Base-by-base conservation (phyloP, 2,329 filamentous ascomycete genomes). In the Raffaelea arxii region DNA sequence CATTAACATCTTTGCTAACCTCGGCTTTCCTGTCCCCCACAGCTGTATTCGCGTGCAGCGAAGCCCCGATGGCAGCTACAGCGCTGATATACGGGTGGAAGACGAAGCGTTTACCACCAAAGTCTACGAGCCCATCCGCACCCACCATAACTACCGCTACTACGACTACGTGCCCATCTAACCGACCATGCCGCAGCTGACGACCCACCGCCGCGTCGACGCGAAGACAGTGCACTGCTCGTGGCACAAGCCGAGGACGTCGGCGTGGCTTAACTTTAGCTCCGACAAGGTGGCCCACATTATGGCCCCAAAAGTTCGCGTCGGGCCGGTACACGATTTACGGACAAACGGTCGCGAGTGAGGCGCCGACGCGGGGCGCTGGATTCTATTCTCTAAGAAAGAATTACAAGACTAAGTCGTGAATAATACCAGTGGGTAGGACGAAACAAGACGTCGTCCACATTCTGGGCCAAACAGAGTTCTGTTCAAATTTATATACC, bases 151-250 rank as follows among this genome's bases (percentile, higher is more conserved):
- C n/a, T n/a, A n/a, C n/a, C n/a, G n/a, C n/a, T n/a, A n/a, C n/a
- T n/a, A n/a, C n/a, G n/a, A n/a, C n/a, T n/a, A n/a, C n/a, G n/a
- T n/a, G n/a, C n/a, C 21, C 6, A 51, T 47, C 25, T 44, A 22
- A 4, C 11, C 30, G 3, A 22, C 59, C 21, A 41, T 35, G 18
- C 4, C 14, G 10, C 19, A 25, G 3, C 3, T 10, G 32, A n/a
- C 30, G 3, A 35, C n/a, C 23, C 23, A 25, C 14, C 55, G 56
- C 4, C 57, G 56, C 0, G 58, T 66, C 0, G 62, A 67, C 18
- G 59, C 57, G 38, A 62, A 55, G 41, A 61, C 62, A 36, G 55
- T 68, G 1, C 55, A 59, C 25, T 59, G 57, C 25, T 66, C 63
- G 9, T 68, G 65, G 65, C 58, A 65, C 46, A 58, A 58, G 21